Percentiles rank a stretch among this genome's conserved stretches.
These are phyloP conservation scores for Kazachstania viticola DNA, from an alignment of 805 yeast species.

Conservation along the genomic window DNA sequence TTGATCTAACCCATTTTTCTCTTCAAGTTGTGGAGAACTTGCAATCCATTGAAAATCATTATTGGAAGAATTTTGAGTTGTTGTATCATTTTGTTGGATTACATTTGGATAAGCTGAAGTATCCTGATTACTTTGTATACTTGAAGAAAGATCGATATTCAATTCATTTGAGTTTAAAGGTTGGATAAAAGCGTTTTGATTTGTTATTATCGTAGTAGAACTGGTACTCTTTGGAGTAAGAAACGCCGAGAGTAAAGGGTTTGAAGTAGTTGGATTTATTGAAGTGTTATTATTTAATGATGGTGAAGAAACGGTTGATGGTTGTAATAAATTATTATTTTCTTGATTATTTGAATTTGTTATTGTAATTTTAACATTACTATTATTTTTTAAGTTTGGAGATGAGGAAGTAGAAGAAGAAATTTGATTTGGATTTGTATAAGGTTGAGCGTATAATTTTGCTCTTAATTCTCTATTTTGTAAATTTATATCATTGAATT, in stretches of 20 bases:
- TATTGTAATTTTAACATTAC: not conserved
- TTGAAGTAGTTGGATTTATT: not conserved
- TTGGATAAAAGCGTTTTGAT: not conserved
- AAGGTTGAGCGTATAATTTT: conserved; percentile 5
- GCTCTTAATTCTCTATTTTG: conserved; percentile 15
- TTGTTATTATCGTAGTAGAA: not conserved
- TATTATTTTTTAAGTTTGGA: not conserved
- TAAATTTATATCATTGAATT: conserved; percentile 15
- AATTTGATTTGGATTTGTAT: conserved; percentile 1
- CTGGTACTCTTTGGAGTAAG: not conserved
- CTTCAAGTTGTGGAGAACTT: not conserved
- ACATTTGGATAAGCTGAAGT: not conserved
- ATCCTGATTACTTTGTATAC: not conserved
- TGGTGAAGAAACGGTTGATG: not conserved
- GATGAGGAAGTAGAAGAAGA: not conserved
- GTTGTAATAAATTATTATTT: not conserved
- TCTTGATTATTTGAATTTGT: not conserved
- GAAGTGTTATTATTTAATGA: not conserved
- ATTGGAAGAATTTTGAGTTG: not conserved
- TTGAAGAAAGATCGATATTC: too few relatives aligned
- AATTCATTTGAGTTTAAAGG: conserved; percentile 1
- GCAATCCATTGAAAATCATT: conserved; percentile 1
- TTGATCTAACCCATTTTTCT: conserved; percentile 9
- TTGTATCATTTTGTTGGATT: not conserved
- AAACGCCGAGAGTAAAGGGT: conserved; percentile 3